Conservation (phyloP, 441 rosid species). For the Theobroma grandiflorum region DNA sequence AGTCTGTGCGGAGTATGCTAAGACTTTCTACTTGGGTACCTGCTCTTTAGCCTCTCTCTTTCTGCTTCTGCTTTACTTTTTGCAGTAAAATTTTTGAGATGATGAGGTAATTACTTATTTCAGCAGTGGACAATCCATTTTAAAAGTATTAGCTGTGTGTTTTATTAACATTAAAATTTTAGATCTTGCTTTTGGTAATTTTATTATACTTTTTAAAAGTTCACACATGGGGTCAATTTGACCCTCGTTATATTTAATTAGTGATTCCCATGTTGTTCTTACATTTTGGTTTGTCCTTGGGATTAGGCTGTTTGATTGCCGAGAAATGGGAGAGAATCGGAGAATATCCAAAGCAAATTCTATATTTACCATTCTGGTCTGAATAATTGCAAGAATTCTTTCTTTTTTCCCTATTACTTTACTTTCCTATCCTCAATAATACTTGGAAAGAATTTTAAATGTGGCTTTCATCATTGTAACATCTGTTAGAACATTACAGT, state of each 20-base stretch:
- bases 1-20: slow-evolving; percentile 65
- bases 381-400: neutral
- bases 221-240: slow-evolving; percentile 12
- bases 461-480: too few species aligned
- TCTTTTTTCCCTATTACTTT: neutral
- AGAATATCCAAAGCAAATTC: neutral
- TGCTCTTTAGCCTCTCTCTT: neutral
- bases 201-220: neutral
- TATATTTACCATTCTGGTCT: neutral
- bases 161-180: neutral
- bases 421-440: neutral
- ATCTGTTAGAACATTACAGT: neutral
- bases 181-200: slow-evolving; percentile 8
- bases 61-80: neutral
- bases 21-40: slow-evolving; percentile 63
- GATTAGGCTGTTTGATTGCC: slow-evolving; percentile 7
- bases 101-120: neutral
- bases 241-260: slow-evolving; percentile 1
- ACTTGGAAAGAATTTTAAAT: neutral
- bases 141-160: neutral
- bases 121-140: neutral
- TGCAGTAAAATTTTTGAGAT: neutral
- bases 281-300: neutral
- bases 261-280: neutral
- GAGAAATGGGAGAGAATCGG: slow-evolving; percentile 2